These are phyloP conservation scores for Leptographium radiaticola DNA, from an alignment of 2,329 filamentous ascomycete species.

Conservation along the genomic window DNA sequence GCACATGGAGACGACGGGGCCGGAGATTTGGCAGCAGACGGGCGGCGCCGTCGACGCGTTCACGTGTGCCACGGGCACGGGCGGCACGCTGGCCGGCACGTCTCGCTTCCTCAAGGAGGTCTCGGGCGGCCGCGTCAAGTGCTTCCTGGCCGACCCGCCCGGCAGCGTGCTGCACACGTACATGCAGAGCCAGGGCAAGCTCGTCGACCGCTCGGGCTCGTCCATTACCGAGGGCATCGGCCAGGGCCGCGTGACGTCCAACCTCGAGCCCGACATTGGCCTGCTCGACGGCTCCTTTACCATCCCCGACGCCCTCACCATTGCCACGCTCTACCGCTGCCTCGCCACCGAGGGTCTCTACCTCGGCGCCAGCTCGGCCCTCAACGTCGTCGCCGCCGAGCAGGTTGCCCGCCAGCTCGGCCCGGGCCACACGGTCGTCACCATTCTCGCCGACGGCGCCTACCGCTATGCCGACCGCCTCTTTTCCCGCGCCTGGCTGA, in stretches of 20 bases:
- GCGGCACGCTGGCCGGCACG: conserved; percentile 76
- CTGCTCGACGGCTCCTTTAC: conserved; percentile 73
- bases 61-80: conserved; percentile 88
- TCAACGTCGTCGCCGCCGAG: conserved; percentile 93
- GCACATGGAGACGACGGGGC: conserved; percentile 92
- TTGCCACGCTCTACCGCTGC: conserved; percentile 95
- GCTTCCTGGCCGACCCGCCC: conserved; percentile 85
- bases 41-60: conserved; percentile 79
- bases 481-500: conserved; percentile 85
- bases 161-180: conserved; percentile 90
- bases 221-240: conserved; percentile 98
- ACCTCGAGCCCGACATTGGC: conserved; percentile 72
- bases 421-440: conserved; percentile 81
- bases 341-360: conserved; percentile 94
- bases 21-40: conserved; percentile 95
- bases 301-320: conserved; percentile 85
- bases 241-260: conserved; percentile 92
- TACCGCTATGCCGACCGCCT: conserved; percentile 91
- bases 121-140: conserved; percentile 66
- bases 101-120: conserved; percentile 82
- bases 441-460: conserved; percentile 89
- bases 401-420: conserved; percentile 87
- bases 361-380: conserved; percentile 79
- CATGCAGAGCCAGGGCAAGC: conserved; percentile 69
- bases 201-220: conserved; percentile 68